Evolutionary conservation across 306 rosid species (phyloP).

Genomic region (Inga laurina): DNA sequence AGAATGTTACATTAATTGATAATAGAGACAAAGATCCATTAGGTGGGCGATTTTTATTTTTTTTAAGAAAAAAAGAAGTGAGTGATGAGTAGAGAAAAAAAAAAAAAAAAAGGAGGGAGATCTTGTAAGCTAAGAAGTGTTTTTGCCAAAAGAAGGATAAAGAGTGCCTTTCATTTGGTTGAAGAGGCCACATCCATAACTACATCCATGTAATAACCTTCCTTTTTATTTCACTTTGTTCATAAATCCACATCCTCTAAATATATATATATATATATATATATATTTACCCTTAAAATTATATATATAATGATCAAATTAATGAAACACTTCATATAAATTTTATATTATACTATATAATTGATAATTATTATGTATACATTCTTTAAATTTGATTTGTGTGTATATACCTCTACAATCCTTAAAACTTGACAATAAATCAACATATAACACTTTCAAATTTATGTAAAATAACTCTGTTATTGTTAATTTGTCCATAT

Average conservation of each 20-base stretch:
- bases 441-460: too few relatives aligned
- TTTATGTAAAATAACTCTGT: too few relatives aligned
- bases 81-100: neutral
- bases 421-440: too few relatives aligned
- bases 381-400: neutral
- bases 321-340: too few relatives aligned
- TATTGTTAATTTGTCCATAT: too few relatives aligned
- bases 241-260: neutral
- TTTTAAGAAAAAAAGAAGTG: neutral
- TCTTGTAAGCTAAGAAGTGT: conserved; percentile 50
- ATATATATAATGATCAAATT: too few relatives aligned
- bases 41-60: neutral
- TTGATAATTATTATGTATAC: too few relatives aligned
- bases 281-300: too few relatives aligned
- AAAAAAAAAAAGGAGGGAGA: conserved; percentile 25
- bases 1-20: neutral
- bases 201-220: neutral
- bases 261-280: neutral
- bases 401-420: too few relatives aligned
- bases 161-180: conserved; percentile 50
- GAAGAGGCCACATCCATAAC: conserved; percentile 15
- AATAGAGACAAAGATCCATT: neutral
- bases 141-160: conserved; percentile 28
- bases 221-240: neutral
- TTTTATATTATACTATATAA: too few relatives aligned